Conservation (phyloP, 129 eudicot genomes). For the Helianthus annuus region HanXRQr2.0-SUNRISE NC_035434.2:54780497-54780996, state of each 20-base stretch:
- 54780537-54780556: conserved; percentile 17
- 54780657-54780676: conserved; percentile 53
- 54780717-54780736: conserved; percentile 64
- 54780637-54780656: conserved; percentile 83
- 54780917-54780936: conserved; percentile 32
- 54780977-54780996: conserved; percentile 88
- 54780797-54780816: conserved; percentile 82
- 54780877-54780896: conserved; percentile 45
- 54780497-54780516: background rate
- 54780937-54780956: conserved; percentile 72
- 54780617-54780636: conserved; percentile 97
- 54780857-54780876: too few species aligned
- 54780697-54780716: conserved; percentile 92
- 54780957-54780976: conserved; percentile 93
- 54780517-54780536: conserved; percentile 11
- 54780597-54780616: conserved; percentile 80
- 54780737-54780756: conserved; percentile 71
- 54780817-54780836: conserved; percentile 83
- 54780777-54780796: conserved; percentile 74
- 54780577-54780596: conserved; percentile 65
- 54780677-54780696: conserved; percentile 45
- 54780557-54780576: conserved; percentile 40
- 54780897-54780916: conserved; percentile 27
- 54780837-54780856: too few species aligned
- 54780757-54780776: conserved; percentile 82